phyloP scores from a whole-genome alignment of 371 early-diverging fungal species.

The Parasitella parasitica region DNA sequence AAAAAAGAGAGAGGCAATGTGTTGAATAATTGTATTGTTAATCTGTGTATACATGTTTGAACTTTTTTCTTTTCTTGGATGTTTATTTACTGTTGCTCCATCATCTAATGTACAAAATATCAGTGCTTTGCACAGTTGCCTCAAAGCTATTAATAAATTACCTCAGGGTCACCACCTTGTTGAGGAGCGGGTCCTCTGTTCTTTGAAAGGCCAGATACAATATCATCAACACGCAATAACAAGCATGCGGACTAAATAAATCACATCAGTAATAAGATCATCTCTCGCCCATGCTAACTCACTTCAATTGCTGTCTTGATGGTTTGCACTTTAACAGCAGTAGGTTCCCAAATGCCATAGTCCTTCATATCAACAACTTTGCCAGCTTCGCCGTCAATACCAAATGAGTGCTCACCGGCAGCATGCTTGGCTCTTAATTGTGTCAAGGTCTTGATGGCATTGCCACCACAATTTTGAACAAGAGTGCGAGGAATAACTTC shows the following conservation, averaged over 20 bases:
- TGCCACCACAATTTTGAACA: conserved; percentile 98
- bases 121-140: too few relatives aligned
- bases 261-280: background rate
- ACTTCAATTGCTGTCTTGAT: conserved; percentile 99
- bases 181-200: conserved; percentile 41
- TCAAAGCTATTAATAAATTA: too few relatives aligned
- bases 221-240: conserved; percentile 96
- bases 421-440: conserved; percentile 96
- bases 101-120: background rate
- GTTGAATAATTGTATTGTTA: background rate
- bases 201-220: conserved; percentile 89
- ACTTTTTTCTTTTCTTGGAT: background rate
- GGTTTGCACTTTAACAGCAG: conserved; percentile 98
- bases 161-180: conserved; percentile 11
- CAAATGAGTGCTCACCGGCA: conserved; percentile 83
- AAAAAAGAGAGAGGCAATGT: background rate
- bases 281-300: background rate
- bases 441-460: conserved; percentile 93
- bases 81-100: conserved; percentile 11
- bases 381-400: conserved; percentile 97
- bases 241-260: conserved; percentile 77
- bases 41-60: conserved; percentile 1
- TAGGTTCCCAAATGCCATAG: conserved; percentile 99
- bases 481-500: conserved; percentile 99
- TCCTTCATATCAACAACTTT: conserved; percentile 95